phyloP scores from a whole-genome alignment of 192 early-diverging fungal species.

The Backusella psychrophila region DNA sequence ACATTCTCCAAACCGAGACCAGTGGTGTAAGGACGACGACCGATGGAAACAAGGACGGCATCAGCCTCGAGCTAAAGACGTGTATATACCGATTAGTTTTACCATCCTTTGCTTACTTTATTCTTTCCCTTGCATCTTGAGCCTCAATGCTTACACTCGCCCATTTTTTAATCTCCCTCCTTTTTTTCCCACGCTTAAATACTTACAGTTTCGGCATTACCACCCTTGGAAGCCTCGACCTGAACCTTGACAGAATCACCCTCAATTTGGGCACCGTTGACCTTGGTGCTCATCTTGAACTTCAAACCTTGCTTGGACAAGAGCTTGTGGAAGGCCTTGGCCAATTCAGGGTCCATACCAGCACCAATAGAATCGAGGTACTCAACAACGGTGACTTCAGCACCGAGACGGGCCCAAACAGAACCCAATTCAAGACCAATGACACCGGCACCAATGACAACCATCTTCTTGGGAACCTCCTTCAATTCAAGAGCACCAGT shows the following conservation, averaged over 20 bases:
- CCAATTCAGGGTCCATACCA: slow-evolving; percentile 95
- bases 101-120: background rate
- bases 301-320: slow-evolving; percentile 96
- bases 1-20: slow-evolving; percentile 90
- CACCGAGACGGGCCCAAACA: slow-evolving; percentile 94
- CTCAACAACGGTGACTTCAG: slow-evolving; percentile 95
- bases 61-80: slow-evolving; percentile 75
- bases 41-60: slow-evolving; percentile 90
- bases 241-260: slow-evolving; percentile 89
- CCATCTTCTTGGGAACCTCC: slow-evolving; percentile 96
- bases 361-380: slow-evolving; percentile 91
- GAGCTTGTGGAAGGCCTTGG: slow-evolving; percentile 89
- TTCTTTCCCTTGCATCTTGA: background rate
- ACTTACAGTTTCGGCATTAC: slow-evolving; percentile 75
- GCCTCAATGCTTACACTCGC: background rate
- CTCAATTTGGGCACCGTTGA: slow-evolving; percentile 78
- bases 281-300: slow-evolving; percentile 98
- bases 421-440: slow-evolving; percentile 99
- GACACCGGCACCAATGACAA: slow-evolving; percentile 98
- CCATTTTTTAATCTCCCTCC: background rate
- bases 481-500: slow-evolving; percentile 94
- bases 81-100: background rate
- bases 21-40: slow-evolving; percentile 92
- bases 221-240: slow-evolving; percentile 86
- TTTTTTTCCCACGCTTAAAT: background rate